A percentile compares a stretch with the other conserved stretches of the same genome.
Evolutionary conservation across 2,329 filamentous ascomycete species (phyloP).

Genomic region (Pseudogymnoascus pannorum): DNA sequence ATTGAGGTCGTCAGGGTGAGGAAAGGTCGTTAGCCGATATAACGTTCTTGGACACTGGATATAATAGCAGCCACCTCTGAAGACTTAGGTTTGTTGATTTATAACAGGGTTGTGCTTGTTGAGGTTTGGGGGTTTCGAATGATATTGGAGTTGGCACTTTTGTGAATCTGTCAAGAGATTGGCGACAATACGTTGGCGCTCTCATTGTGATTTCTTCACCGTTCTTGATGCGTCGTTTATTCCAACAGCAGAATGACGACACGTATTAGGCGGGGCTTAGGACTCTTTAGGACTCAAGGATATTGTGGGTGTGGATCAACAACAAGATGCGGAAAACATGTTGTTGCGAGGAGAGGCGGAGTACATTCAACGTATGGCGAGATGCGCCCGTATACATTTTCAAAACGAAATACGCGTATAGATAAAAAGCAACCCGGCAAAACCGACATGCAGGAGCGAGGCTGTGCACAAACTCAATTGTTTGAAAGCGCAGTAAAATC

Average conservation of each 20-base stretch:
- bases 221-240: neutral
- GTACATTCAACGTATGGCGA: neutral
- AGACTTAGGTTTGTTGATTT: neutral
- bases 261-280: neutral
- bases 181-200: neutral
- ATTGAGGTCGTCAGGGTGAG: neutral
- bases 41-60: neutral
- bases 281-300: neutral
- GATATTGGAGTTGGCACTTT: neutral
- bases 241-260: neutral
- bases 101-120: neutral
- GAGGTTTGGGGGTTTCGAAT: neutral
- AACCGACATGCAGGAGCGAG: conserved; percentile 4
- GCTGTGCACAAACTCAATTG: neutral
- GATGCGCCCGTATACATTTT: neutral
- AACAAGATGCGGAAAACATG: neutral
- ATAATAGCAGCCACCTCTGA: neutral
- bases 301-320: neutral
- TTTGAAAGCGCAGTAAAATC: too few species aligned
- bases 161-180: neutral
- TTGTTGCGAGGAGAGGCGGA: neutral
- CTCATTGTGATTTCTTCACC: neutral
- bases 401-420: neutral
- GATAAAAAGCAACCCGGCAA: neutral
- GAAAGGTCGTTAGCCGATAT: neutral